Base-by-base conservation (phyloP, 768 basidiomycete species). In the Rhizopogon vesiculosus region DNA sequence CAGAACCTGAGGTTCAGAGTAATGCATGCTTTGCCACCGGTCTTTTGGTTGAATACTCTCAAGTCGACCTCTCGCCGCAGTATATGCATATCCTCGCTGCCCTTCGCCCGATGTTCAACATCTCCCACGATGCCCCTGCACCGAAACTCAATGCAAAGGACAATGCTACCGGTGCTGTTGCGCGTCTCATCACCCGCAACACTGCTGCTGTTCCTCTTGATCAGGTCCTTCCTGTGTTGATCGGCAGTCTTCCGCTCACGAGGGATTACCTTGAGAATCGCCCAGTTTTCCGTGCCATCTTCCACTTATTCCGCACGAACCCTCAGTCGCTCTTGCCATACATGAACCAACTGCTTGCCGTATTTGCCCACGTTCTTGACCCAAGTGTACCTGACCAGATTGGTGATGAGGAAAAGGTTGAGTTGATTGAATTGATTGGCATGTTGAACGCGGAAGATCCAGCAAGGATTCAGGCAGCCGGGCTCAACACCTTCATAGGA, bases 21-120 rank as follows among this genome's bases (percentile, higher is more conserved):
- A 98, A 98, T 64, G 93, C 94, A 18, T 93, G 94, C 15, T 99
- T 97, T 69, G 96, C 95, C 35, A 78, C 85, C 35, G 96, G 97
- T 56, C 85, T 96, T 42, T 83, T 99, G 54, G 82, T 98, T 60
- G 91, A 95, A 73, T 83, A 93, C 74, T 86, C 91, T 7, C 78
- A 85, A 45, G 69, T 84, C 55, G 93, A 99, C 68, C 80, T 98
- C 40, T 84, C 87, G 1, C 74, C 80, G 9, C 93, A 97, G 66
- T 96, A 89, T 74, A 72, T 86, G 41, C 80, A 78, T 56, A 77
- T 98, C 42, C 89, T 98, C 48, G 74, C 74, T 38, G 86, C 86
- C 1, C 84, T 98, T 45, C 89, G 84, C 28, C 90, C 91, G 13
- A 77, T 96, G 53, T 98, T 99, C 71, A 70, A 78, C 43, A 78